Evolutionary conservation across 768 basidiomycete genomes (phyloP), one percentile per base, ranked within the genome.

Genomic region (Mycena olivaceomarginata): DNA sequence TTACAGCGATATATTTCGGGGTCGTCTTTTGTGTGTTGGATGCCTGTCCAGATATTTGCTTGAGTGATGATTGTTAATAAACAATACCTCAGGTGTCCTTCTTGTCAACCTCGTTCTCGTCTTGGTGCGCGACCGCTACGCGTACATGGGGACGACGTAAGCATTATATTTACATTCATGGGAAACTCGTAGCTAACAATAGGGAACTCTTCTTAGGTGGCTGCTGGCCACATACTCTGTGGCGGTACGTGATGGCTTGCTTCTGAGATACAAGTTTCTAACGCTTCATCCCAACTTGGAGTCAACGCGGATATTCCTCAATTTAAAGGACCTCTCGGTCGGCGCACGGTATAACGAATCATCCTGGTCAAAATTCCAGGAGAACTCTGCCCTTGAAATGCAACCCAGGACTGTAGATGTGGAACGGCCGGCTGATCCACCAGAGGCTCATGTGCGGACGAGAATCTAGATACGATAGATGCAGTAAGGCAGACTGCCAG

Each of bases 271-370:
- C 56, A 60, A 40, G 22, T 70, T 70, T 70, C 57, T 60, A n/a
- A 70, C 31, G 67, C 67, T 39, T 41, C 53, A 57, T 57, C 53
- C 39, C 67, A 41, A 40, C 56, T 57, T 69, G 56, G 57, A 70
- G 68, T 70, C 68, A 60, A 70, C 68, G 25, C 68, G 68, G 57
- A 70, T 70, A 70, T 70, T 45, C 68, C 57, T 70, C 43, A 70
- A 70, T 45, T 16, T 70, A 60, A 70, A 70, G 16, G 68, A 70
- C 25, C 56, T 70, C 68, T 59, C 59, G 57, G 43, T 40, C 43
- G 43, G 57, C 57, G 41, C 40, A 45, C 56, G 68, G n/a, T 70
- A 70, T n/a, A 70, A 70, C 68, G 68, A 70, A 46, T 60, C 68
- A 46, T 70, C 68, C n/a, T 70, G 56, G 68, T 60, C 57, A 46